Percentiles rank a stretch among this genome's conserved stretches.
Conservation (phyloP, 179 eudicot genomes). For the Nepenthes alata region DNA sequence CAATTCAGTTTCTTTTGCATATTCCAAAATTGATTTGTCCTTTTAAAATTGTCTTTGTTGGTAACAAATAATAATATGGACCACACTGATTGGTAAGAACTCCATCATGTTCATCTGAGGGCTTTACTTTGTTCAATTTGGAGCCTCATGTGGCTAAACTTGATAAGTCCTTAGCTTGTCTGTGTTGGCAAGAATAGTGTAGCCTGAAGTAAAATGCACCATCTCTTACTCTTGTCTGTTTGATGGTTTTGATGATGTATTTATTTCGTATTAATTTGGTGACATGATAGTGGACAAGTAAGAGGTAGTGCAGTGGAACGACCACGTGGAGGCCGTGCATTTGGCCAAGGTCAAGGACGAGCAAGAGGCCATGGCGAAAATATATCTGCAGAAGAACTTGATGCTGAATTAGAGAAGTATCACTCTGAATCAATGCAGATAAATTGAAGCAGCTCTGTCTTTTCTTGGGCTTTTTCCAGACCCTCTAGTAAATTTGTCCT, state of each 20-base stretch:
- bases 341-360: slow-evolving; percentile 57
- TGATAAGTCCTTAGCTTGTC: too few species aligned
- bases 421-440: slow-evolving; percentile 70
- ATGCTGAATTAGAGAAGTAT: slow-evolving; percentile 91
- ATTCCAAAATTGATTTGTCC: too few species aligned
- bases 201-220: background rate
- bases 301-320: slow-evolving; percentile 53
- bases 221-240: background rate
- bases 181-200: too few species aligned
- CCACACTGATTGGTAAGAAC: too few species aligned
- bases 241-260: background rate
- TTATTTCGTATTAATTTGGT: background rate
- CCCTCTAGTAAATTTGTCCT: slow-evolving; percentile 14
- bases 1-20: too few species aligned
- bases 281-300: slow-evolving; percentile 36
- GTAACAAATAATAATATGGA: too few species aligned
- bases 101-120: too few species aligned
- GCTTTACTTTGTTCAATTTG: too few species aligned
- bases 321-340: slow-evolving; percentile 52
- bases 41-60: too few species aligned
- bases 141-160: too few species aligned
- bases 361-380: slow-evolving; percentile 60
- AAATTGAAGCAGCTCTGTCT: slow-evolving; percentile 22
- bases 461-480: slow-evolving; percentile 10
- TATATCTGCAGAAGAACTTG: slow-evolving; percentile 72